These are phyloP conservation scores for Plasmodium vivax DNA, from an alignment of 169 alveolate species.

Conservation along the genomic window DNA sequence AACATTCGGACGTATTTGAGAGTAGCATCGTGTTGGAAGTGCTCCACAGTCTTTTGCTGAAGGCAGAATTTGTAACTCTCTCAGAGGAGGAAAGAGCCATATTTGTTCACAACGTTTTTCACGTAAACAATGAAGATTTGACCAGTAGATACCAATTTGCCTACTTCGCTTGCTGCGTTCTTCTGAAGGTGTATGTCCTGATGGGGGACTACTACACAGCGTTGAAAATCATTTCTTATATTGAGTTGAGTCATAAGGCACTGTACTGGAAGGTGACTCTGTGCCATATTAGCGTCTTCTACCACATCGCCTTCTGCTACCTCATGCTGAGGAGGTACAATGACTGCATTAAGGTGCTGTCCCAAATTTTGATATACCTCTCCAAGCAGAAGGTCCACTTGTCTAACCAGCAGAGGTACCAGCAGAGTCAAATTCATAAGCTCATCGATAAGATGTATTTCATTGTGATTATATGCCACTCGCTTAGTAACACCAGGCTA, in stretches of 20 bases:
- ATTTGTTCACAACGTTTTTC: constrained; percentile 23
- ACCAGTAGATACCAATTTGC: constrained; percentile 44
- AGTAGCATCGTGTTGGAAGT: constrained; percentile 55
- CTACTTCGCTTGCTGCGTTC: constrained; percentile 33
- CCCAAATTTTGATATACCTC: constrained; percentile 82
- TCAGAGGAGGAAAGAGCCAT: constrained; percentile 29
- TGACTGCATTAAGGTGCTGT: constrained; percentile 83
- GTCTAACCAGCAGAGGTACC: constrained; percentile 83
- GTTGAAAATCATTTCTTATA: constrained; percentile 77
- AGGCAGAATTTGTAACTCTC: constrained; percentile 24
- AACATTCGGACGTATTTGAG: constrained; percentile 14
- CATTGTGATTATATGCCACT: constrained; percentile 84
- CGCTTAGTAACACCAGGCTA: constrained; percentile 77
- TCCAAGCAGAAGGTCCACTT: constrained; percentile 82
- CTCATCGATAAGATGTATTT: constrained; percentile 86
- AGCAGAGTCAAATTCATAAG: constrained; percentile 81
- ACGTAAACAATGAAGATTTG: constrained; percentile 39
- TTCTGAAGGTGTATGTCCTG: constrained; percentile 80
- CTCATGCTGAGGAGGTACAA: constrained; percentile 89
- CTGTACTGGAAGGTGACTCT: constrained; percentile 88
- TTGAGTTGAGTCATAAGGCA: constrained; percentile 80
- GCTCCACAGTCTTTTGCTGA: constrained; percentile 52
- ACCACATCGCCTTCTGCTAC: constrained; percentile 86
- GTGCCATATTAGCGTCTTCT: constrained; percentile 84
- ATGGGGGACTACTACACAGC: constrained; percentile 88